Base-by-base conservation (phyloP, 2,329 filamentous ascomycete genomes). In the Neofusicoccum parvum region DNA sequence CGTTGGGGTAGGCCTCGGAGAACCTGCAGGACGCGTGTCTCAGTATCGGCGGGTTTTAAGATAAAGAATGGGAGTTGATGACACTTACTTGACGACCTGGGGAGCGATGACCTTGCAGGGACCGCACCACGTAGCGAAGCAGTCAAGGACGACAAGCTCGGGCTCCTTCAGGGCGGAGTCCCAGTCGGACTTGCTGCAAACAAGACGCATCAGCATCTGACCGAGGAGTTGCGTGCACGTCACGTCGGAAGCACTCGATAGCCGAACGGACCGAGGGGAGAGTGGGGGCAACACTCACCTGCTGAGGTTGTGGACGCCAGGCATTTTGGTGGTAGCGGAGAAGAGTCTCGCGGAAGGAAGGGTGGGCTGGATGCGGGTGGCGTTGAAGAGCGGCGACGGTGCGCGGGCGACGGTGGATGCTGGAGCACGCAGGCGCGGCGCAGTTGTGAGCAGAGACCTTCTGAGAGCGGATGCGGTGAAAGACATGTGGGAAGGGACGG, bases 71-170 rank as follows among this genome's bases (percentile, higher is more conserved):
- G 43, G 50, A 17, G 65, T 14, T 62, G 27, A 32, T 32, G 69
- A 36, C 36, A 77, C 87, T 76, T 80, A 90, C 85, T 89, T 84
- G 72, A 85, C 85, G 66, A 97, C 82, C 68, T 88, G 80, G 67
- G 94, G 94, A 17, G 92, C 87, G 73, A 97, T 95, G 73, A 89
- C 86, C 85, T 94, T 97, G 90, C 94, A 98, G 67, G 94, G 94
- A 67, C 92, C 93, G 83, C 94, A 98, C 94, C 94, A 97, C 68
- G 83, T 88, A 65, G 94, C 94, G 79, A 90, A 93, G 82, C 88
- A 93, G 83, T 98, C 94, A 74, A 98, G 82, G 67, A 97, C 82
- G 71, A 96, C 86, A 69, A 91, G 79, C 74, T 87, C 80, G 64
- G 82, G 72, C 60, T 81, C 73, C 64, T 81, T 76, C 67, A 90